These are phyloP conservation scores for Pouteria glomerata DNA, from an alignment of 148 eudicot species.

Conservation along the genomic window DNA sequence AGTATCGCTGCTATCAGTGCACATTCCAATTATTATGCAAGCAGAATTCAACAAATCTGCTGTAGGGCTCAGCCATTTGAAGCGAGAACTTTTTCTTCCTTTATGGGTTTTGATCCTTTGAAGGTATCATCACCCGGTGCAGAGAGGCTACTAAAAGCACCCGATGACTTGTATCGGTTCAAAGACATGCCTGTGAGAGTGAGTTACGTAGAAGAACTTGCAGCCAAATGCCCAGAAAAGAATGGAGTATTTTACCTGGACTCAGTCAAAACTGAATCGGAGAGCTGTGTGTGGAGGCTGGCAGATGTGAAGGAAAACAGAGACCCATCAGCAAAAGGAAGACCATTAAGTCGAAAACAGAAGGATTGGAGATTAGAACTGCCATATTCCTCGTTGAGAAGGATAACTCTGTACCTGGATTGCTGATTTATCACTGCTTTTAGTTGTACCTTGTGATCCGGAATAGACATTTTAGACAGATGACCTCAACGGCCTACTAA, in stretches of 20 bases:
- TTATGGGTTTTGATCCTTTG: slow-evolving; percentile 7
- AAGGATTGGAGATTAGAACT: slow-evolving; percentile 78
- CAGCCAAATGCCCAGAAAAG: slow-evolving; percentile 41
- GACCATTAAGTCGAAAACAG: slow-evolving; percentile 72
- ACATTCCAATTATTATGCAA: neutral
- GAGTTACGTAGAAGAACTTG: slow-evolving; percentile 36
- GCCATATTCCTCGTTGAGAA: slow-evolving; percentile 48
- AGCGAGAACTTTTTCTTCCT: neutral
- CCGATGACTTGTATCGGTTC: slow-evolving; percentile 73
- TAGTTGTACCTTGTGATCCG: neutral
- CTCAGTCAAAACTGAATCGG: slow-evolving; percentile 51
- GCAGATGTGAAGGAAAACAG: slow-evolving; percentile 89
- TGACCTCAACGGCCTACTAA: neutral
- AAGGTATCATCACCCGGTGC: slow-evolving; percentile 98
- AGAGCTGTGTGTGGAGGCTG: slow-evolving; percentile 71
- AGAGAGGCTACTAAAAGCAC: slow-evolving; percentile 69
- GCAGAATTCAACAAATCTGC: neutral
- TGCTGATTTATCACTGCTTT: slow-evolving; percentile 10
- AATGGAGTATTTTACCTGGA: slow-evolving; percentile 62
- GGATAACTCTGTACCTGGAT: slow-evolving; percentile 60
- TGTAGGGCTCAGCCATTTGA: neutral
- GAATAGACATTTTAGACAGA: neutral
- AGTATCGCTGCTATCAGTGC: neutral
- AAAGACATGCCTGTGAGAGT: slow-evolving; percentile 74
- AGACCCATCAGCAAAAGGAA: slow-evolving; percentile 75